Percentiles rank a stretch among this genome's conserved stretches.
These are phyloP conservation scores for Posidonia oceanica DNA, from an alignment of 116 monocot species.

Conservation along the genomic window DNA sequence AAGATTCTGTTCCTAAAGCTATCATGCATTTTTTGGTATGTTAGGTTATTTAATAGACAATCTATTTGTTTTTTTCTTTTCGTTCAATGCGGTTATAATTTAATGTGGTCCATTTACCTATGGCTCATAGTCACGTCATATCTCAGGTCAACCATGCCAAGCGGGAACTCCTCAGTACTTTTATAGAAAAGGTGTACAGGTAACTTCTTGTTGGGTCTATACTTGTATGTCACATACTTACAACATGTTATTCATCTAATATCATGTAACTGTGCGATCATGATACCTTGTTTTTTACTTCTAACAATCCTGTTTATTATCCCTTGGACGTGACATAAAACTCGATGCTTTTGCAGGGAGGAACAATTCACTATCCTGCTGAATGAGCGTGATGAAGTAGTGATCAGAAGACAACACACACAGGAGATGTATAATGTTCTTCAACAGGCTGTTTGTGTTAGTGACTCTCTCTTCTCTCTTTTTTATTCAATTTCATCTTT, in stretches of 20 bases:
- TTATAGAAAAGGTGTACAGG: constrained; percentile 26
- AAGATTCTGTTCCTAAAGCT: constrained; percentile 66
- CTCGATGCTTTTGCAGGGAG: constrained; percentile 10
- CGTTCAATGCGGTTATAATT: neutral
- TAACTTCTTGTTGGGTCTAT: neutral
- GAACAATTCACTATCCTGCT: constrained; percentile 15
- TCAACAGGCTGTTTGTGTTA: constrained; percentile 23
- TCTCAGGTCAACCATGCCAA: constrained; percentile 27
- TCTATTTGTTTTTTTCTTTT: neutral
- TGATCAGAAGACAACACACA: constrained; percentile 11
- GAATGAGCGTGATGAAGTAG: constrained; percentile 24
- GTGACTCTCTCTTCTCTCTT: constrained; percentile 4
- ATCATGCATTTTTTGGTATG: constrained; percentile 79
- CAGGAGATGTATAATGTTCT: constrained; percentile 18
- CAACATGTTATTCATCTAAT: too few species aligned
- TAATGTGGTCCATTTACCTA: too few species aligned
- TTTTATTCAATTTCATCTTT: neutral
- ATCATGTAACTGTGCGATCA: too few species aligned
- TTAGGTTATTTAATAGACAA: neutral
- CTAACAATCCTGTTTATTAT: too few species aligned
- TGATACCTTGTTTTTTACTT: too few species aligned
- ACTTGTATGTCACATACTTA: neutral
- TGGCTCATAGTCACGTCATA: neutral
- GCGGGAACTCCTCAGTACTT: constrained; percentile 13
- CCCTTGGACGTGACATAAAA: neutral